These are phyloP conservation scores for Tulasnella sp. DNA, from an alignment of 768 basidiomycete genomes.

Conservation along the genomic window DNA sequence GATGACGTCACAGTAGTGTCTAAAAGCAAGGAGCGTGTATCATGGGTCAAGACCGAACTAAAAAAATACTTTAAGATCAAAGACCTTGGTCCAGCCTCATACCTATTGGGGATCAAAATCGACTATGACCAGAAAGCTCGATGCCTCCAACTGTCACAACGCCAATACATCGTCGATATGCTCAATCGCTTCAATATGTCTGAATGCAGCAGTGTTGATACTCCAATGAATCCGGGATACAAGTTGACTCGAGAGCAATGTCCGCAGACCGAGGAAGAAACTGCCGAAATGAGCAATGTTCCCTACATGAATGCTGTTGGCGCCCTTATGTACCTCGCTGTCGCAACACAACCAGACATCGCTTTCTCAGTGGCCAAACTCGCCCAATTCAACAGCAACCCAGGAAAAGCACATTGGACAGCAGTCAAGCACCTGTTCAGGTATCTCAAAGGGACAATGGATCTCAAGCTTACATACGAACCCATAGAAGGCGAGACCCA, in stretches of 20 bases:
- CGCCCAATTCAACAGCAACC: constrained; percentile 30
- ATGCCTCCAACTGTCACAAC: constrained; percentile 4
- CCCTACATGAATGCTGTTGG: too few relatives aligned
- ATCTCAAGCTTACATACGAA: neutral
- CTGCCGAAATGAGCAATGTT: neutral
- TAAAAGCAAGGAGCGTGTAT: too few relatives aligned
- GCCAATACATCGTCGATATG: too few relatives aligned
- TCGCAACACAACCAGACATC: constrained; percentile 29
- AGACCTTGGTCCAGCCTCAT: constrained; percentile 16
- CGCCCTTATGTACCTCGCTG: too few relatives aligned
- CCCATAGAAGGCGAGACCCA: neutral
- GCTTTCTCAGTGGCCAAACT: constrained; percentile 9
- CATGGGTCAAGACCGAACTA: constrained; percentile 10
- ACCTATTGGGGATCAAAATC: constrained; percentile 7
- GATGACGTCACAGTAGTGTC: too few relatives aligned
- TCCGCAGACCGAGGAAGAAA: neutral
- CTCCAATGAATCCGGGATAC: too few relatives aligned
- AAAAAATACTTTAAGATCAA: constrained; percentile 8
- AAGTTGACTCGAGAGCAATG: too few relatives aligned
- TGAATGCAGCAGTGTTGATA: too few relatives aligned
- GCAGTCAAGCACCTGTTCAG: constrained; percentile 43
- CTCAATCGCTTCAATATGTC: constrained; percentile 8
- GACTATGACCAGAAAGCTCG: neutral
- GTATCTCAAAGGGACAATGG: constrained; percentile 23
- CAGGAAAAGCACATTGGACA: constrained; percentile 40